Conservation (phyloP, 257 asterid genomes). For the Fraxinus excelsior region DNA sequence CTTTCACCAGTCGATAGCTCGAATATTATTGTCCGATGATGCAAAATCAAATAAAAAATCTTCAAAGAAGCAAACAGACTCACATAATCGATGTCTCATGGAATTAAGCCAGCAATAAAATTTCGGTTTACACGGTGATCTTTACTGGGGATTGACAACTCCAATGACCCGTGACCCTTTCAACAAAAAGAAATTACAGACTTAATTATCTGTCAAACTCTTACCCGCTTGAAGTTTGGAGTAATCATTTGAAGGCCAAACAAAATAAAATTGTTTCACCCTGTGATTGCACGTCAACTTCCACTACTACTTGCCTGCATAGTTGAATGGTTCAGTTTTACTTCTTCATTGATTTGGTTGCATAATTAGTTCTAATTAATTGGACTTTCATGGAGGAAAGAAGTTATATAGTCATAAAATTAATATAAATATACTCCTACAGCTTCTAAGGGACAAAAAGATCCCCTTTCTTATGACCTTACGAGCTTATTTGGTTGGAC, state of each 20-base stretch:
- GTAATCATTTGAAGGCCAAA: background rate
- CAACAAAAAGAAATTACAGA: background rate
- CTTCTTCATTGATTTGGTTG: background rate
- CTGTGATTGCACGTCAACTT: background rate
- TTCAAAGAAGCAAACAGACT: background rate
- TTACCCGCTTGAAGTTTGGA: background rate
- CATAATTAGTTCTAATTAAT: too few species aligned
- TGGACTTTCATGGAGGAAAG: background rate
- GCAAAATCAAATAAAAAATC: background rate
- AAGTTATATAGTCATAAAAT: too few species aligned
- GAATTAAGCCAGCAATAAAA: background rate
- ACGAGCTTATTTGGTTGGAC: too few species aligned
- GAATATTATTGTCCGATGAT: background rate
- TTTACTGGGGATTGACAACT: background rate
- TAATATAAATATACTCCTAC: too few species aligned
- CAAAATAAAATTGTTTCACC: background rate
- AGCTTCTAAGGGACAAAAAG: too few species aligned
- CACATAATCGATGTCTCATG: background rate
- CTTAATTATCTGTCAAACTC: background rate
- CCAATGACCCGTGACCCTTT: background rate
- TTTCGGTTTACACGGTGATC: too few species aligned
- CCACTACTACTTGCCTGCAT: background rate
- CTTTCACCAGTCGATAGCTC: background rate
- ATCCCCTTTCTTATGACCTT: too few species aligned
- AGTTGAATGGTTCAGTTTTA: background rate